Evolutionary conservation across 768 basidiomycete genomes (phyloP).

Genomic region (Kwoniella newhampshirensis): DNA sequence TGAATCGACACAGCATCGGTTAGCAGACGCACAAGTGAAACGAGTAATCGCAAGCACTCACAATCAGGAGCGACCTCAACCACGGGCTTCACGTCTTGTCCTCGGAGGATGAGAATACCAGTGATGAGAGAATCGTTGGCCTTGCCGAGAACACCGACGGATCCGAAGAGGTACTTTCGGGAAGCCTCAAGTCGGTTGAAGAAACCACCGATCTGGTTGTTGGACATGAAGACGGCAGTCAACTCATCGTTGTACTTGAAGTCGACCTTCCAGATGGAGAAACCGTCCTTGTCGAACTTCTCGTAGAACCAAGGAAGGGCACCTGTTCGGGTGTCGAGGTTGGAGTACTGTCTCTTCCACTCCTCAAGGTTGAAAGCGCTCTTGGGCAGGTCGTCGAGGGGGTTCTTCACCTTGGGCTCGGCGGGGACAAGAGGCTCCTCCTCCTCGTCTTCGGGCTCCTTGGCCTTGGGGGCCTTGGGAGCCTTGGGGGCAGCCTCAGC

Average conservation of each 20-base stretch:
- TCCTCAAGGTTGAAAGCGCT: slow-evolving; percentile 61
- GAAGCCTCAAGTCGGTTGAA: slow-evolving; percentile 96
- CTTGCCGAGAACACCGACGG: slow-evolving; percentile 82
- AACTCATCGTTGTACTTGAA: slow-evolving; percentile 97
- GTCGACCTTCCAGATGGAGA: slow-evolving; percentile 86
- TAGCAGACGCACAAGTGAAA: neutral
- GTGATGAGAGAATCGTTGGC: slow-evolving; percentile 74
- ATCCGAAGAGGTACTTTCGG: slow-evolving; percentile 94
- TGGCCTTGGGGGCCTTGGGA: slow-evolving; percentile 52
- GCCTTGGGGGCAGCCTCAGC: slow-evolving; percentile 41
- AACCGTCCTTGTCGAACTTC: slow-evolving; percentile 87
- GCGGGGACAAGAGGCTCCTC: slow-evolving; percentile 70
- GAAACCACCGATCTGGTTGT: slow-evolving; percentile 87
- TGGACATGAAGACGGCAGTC: slow-evolving; percentile 88
- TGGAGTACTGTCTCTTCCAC: slow-evolving; percentile 97
- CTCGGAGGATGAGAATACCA: slow-evolving; percentile 80
- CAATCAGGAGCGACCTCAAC: slow-evolving; percentile 49
- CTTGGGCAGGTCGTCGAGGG: slow-evolving; percentile 82
- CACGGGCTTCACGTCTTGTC: slow-evolving; percentile 57
- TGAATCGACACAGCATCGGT: slow-evolving; percentile 76
- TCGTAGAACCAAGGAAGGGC: slow-evolving; percentile 95
- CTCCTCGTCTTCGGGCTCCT: slow-evolving; percentile 62
- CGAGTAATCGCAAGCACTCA: slow-evolving; percentile 12
- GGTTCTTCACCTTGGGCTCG: slow-evolving; percentile 92
- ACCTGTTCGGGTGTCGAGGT: slow-evolving; percentile 92